These are phyloP conservation scores for Trypanosomatidae sp. DNA, from an alignment of 208 protist genomes.

Conservation along the genomic window DNA sequence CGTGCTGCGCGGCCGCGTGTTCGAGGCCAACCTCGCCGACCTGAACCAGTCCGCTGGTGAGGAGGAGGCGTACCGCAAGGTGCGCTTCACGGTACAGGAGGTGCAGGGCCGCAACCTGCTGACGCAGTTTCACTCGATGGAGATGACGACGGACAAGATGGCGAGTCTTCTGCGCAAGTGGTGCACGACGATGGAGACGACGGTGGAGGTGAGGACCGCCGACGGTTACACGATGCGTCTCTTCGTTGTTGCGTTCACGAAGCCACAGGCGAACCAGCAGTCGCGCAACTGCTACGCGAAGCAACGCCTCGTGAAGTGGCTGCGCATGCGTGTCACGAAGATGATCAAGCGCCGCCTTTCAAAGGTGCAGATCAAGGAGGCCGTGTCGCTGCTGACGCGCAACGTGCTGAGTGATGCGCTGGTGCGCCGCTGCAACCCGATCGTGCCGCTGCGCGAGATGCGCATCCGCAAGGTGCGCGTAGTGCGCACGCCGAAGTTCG, in stretches of 20 bases:
- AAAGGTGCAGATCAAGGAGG: slow-evolving; percentile 91
- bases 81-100: slow-evolving; percentile 97
- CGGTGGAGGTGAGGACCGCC: slow-evolving; percentile 95
- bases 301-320: slow-evolving; percentile 92
- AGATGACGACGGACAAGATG: slow-evolving; percentile 98
- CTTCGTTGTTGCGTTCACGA: slow-evolving; percentile 99
- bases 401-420: slow-evolving; percentile 97
- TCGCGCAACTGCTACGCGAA: slow-evolving; percentile 98
- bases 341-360: slow-evolving; percentile 92
- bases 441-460: slow-evolving; percentile 98
- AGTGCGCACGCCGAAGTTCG: slow-evolving; percentile 97
- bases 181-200: slow-evolving; percentile 97
- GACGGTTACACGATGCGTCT: slow-evolving; percentile 98
- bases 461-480: slow-evolving; percentile 98
- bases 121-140: slow-evolving; percentile 99
- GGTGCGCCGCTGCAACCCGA: slow-evolving; percentile 89
- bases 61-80: slow-evolving; percentile 95
- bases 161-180: slow-evolving; percentile 98
- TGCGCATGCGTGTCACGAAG: slow-evolving; percentile 96
- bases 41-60: slow-evolving; percentile 90
- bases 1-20: slow-evolving; percentile 96
- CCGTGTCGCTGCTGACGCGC: slow-evolving; percentile 95
- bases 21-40: slow-evolving; percentile 98
- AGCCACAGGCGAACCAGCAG: slow-evolving; percentile 91
- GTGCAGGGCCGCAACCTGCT: slow-evolving; percentile 96